Base-by-base conservation (phyloP, 257 asterid species). In the Solanum phureja region DNA sequence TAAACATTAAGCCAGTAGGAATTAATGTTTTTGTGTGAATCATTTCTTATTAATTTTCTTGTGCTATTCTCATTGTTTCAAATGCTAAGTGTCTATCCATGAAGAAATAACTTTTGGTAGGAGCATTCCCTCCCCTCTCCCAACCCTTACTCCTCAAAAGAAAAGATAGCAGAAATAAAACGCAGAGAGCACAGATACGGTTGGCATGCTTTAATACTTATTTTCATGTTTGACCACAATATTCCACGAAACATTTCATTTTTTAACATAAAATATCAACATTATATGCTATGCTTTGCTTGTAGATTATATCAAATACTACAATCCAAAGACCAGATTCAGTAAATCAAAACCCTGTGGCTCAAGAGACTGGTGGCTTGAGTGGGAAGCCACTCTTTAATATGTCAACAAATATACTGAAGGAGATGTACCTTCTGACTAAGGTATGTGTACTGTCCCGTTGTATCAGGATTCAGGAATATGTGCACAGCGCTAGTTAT, bases 271-370 rank as follows among this genome's bases (percentile, higher is more conserved):
- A 42, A 81, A 24, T 40, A 42, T 3, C 85, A 13, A 46, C 85
- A 46, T 3, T 4, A 0, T 46, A 46, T 46, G 6, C 23, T 81
- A 44, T 46, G 27, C 75, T 85, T 87, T 90, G 24, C 79, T 35
- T 95, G 92, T 87, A 97, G 99, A 95, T 96, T 85, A 94, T 97
- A 92, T 91, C 99, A 49, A 97, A 97, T 87, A 97, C 99, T 38
- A 94, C 99, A 49, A 89, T 97, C 90, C 96, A 94, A 92, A 94
- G 99, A 90, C 99, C 98, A 3, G 94, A 94, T 83, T 29, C 96
- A 85, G 94, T 91, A 56, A 93, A 62, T 74, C 83, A 87, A 49
- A 91, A 92, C 85, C 98, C 98, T 4, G 91, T 93, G 86, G 92
- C 98, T 33, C 88, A 91, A 88, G 99, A 97, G 92, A 71, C 96